These are phyloP conservation scores for Besnoitia besnoiti DNA, from an alignment of 169 alveolate species.

Conservation along the genomic window DNA sequence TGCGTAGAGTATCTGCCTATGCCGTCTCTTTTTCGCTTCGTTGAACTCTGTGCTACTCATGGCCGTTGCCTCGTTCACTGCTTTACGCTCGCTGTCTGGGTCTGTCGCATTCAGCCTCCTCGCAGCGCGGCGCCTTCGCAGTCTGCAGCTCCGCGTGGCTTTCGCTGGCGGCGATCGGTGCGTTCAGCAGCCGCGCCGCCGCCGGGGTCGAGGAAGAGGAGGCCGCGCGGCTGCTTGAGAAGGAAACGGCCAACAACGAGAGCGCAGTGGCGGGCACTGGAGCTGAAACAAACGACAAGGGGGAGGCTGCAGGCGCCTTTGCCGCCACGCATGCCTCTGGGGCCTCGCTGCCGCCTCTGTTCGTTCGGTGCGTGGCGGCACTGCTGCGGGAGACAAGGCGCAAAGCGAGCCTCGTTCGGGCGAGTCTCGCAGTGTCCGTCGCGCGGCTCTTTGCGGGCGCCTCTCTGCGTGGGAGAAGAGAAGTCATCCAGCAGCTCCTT, in stretches of 20 bases:
- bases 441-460: background rate
- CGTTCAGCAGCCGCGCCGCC: background rate
- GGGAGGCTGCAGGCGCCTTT: background rate
- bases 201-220: background rate
- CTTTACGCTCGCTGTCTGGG: background rate
- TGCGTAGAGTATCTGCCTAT: background rate
- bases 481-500: background rate
- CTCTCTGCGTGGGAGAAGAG: background rate
- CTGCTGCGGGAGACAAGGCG: background rate
- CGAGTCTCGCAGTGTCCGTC: background rate
- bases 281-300: background rate
- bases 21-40: background rate
- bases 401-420: background rate
- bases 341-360: background rate
- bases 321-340: background rate
- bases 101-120: background rate
- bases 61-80: background rate
- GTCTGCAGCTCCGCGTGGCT: background rate
- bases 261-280: background rate
- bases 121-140: background rate
- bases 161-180: slow-evolving; percentile 1
- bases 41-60: background rate
- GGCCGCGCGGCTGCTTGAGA: no score
- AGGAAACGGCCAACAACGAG: no score
- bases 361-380: background rate